Base-by-base conservation (phyloP, 148 eudicot species). In the Salicornia ramosissima region DNA sequence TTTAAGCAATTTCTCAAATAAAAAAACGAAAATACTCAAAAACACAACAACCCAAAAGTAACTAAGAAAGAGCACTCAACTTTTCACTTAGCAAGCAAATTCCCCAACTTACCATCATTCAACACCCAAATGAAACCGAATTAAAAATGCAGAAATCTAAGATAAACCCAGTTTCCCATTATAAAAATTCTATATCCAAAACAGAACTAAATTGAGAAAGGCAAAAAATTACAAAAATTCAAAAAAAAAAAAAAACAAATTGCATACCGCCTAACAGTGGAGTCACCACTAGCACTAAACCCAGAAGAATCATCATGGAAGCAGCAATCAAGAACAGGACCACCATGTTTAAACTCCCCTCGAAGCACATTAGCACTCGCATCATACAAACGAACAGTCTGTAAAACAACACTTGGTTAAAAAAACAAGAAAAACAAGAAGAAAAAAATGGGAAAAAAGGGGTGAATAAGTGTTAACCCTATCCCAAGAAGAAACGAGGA, bases 401-500 rank as follows among this genome's bases (percentile, higher is more conserved):
- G 34, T 59, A 40, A 63, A 64, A 19, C 43, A 25, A 1, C 6
- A 13, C 19, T 55, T 52, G 65, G 42, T 28, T 29, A 12, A 16
- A 1, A 24, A 15, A 39, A 72, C 22, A 47, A 14, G 15, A 36
- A 28, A 55, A 0, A 21, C 24, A 18, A 19, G 7, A 26, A 19
- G 6, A 53, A 24, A 40, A 12, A 14, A 22, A 22, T 40, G 5
- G 1, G 45, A 28, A 45, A 18, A 22, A 1, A 18, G 3, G 21
- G 11, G 0, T 40, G 36, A 8, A 10, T 63, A 59, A 10, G n/a
- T n/a, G n/a, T n/a, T 31, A 12, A 86, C 92, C 89, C 83, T 87
- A 63, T 91, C 97, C 97, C 97, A 91, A 0, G 97, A 91, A 46
- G 97, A 91, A 42, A 91, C 97, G 76, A 89, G 96, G 66, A 91